A percentile compares a stretch with the other conserved stretches of the same genome.
Conservation (phyloP, 371 early-diverging fungal genomes). For the Lichtheimia hyalospora region DNA sequence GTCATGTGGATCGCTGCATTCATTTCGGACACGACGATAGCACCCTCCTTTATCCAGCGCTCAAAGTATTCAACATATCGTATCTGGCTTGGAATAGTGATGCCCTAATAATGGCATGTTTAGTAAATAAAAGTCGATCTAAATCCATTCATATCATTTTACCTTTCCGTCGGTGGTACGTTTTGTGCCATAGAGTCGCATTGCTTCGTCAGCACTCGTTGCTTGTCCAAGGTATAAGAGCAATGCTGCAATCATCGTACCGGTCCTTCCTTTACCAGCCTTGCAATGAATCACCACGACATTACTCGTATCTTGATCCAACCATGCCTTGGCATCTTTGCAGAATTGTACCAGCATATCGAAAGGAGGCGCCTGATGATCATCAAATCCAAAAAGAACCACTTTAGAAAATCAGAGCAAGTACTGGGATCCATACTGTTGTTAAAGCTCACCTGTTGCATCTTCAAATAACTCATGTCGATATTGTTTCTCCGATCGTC, state of each 20-base stretch:
- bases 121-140: too few species aligned
- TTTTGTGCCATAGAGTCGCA: constrained; percentile 52
- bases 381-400: constrained; percentile 56
- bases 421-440: too few species aligned
- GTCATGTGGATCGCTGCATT: too few species aligned
- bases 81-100: constrained; percentile 69
- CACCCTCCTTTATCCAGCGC: constrained; percentile 26
- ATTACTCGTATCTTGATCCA: constrained; percentile 39
- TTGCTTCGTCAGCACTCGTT: constrained; percentile 49
- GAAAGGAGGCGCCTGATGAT: constrained; percentile 72
- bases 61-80: constrained; percentile 67
- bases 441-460: constrained; percentile 1
- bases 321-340: constrained; percentile 59
- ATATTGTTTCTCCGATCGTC: constrained; percentile 60
- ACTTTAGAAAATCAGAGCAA: too few species aligned
- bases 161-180: constrained; percentile 59
- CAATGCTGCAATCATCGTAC: constrained; percentile 64
- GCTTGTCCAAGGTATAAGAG: constrained; percentile 50
- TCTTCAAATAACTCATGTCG: constrained; percentile 31
- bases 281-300: constrained; percentile 77
- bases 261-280: constrained; percentile 81
- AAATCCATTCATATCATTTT: constrained; percentile 1
- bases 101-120: constrained; percentile 38
- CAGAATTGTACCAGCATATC: constrained; percentile 54
- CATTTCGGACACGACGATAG: too few species aligned